A percentile compares a stretch with the other conserved stretches of the same genome.
phyloP scores from a whole-genome alignment of 1,284 basidiomycete genomes.

The Xerocomus amazonicus region DNA sequence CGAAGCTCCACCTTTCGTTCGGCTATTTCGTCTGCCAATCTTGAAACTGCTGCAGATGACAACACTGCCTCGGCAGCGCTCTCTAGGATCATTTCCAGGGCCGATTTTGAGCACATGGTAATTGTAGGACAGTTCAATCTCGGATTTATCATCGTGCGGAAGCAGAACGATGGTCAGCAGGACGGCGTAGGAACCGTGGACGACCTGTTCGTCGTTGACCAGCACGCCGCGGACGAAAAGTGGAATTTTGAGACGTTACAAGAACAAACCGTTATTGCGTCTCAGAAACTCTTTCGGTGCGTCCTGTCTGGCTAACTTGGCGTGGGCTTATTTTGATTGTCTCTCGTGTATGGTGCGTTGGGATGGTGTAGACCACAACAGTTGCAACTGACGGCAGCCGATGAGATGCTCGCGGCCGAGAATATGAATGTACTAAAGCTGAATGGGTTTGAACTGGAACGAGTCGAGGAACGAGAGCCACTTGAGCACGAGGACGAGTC shows the following conservation, averaged over 20 bases:
- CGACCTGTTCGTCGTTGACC: conserved; percentile 93
- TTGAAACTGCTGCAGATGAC: conserved; percentile 56
- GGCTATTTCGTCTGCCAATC: conserved; percentile 49
- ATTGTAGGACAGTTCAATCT: conserved; percentile 95
- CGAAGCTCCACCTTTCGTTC: conserved; percentile 24
- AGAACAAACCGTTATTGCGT: conserved; percentile 81
- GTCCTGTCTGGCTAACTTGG: conserved; percentile 18
- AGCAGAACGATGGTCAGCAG: conserved; percentile 27
- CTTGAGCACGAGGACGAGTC: conserved; percentile 10
- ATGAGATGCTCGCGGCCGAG: conserved; percentile 87
- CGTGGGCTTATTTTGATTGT: background rate
- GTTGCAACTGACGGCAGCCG: conserved; percentile 85
- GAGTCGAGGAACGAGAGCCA: conserved; percentile 50
- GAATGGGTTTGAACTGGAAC: conserved; percentile 84
- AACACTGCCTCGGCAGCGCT: conserved; percentile 68
- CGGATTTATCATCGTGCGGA: conserved; percentile 89
- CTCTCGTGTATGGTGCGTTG: background rate
- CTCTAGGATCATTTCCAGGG: conserved; percentile 83
- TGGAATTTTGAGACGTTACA: conserved; percentile 97
- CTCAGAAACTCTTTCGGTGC: conserved; percentile 80
- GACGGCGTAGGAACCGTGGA: conserved; percentile 45
- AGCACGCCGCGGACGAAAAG: conserved; percentile 92
- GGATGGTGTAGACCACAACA: conserved; percentile 58
- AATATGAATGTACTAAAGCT: conserved; percentile 76
- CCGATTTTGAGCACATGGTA: conserved; percentile 84